Conservation (phyloP, 2,329 filamentous ascomycete species). For the Tolypocladium ophioglossoides region DNA sequence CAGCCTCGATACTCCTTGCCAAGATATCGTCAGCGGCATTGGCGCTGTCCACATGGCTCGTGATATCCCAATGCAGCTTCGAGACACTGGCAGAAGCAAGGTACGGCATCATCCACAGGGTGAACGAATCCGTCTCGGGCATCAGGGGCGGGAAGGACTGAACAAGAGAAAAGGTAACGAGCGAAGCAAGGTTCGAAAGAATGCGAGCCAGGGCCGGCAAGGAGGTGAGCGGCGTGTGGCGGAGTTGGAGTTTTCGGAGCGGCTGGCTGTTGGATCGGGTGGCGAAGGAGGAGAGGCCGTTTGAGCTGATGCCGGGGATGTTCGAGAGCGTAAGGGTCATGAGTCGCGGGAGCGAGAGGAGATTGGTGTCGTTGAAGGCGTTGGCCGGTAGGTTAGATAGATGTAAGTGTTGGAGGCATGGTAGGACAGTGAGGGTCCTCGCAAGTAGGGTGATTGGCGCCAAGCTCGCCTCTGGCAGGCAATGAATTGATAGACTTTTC, state of each 20-base stretch:
- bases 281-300: constrained; percentile 46
- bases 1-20: constrained; percentile 48
- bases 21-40: constrained; percentile 50
- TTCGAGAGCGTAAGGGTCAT: constrained; percentile 44
- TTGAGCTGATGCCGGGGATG: constrained; percentile 43
- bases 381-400: constrained; percentile 44
- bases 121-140: constrained; percentile 39
- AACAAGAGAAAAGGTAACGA: constrained; percentile 41
- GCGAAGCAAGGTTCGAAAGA: constrained; percentile 39
- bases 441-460: constrained; percentile 41
- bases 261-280: constrained; percentile 33
- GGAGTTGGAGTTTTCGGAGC: constrained; percentile 40
- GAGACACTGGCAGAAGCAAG: constrained; percentile 43
- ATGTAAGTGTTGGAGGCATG: constrained; percentile 46
- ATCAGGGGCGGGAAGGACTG: constrained; percentile 45
- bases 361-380: constrained; percentile 46
- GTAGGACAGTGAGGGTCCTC: constrained; percentile 37
- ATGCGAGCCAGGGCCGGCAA: constrained; percentile 48
- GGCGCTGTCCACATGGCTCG: constrained; percentile 31
- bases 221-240: constrained; percentile 45
- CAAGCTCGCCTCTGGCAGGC: constrained; percentile 42
- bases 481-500: constrained; percentile 47
- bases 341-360: constrained; percentile 44
- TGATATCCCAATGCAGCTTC: constrained; percentile 55
- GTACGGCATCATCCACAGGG: constrained; percentile 53